Evolutionary conservation across 2,329 filamentous ascomycete genomes (phyloP).

Genomic region (Scortechinia acanthostroma): DNA sequence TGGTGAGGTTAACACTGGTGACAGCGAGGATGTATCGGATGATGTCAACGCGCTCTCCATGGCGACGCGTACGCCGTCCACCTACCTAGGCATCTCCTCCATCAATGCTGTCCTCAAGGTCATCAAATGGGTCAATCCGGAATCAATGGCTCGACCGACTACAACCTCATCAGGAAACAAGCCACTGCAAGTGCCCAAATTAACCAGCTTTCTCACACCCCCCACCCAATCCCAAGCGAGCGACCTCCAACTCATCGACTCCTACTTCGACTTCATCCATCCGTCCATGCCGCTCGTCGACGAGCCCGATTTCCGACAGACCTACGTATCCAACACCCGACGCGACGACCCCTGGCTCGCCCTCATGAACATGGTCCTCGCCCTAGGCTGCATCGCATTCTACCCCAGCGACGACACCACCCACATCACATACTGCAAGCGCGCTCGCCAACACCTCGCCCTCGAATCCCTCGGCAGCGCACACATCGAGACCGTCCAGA

Average conservation of each 20-base stretch:
- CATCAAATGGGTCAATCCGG: constrained; percentile 50
- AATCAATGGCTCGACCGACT: constrained; percentile 35
- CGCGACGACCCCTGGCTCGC: constrained; percentile 66
- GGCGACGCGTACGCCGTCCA: no score
- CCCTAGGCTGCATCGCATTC: constrained; percentile 66
- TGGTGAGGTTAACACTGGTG: no score
- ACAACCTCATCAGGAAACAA: constrained; percentile 32
- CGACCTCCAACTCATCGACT: constrained; percentile 63
- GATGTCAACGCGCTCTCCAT: no score
- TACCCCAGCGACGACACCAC: constrained; percentile 57
- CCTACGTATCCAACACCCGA: constrained; percentile 53
- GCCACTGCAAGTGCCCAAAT: no score
- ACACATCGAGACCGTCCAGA: constrained; percentile 46
- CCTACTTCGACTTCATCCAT: constrained; percentile 71
- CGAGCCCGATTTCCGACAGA: constrained; percentile 61
- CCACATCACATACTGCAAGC: constrained; percentile 65
- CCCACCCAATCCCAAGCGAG: constrained; percentile 47
- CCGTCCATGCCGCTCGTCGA: constrained; percentile 70
- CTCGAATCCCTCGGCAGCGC: constrained; percentile 61
- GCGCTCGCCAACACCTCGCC: constrained; percentile 58
- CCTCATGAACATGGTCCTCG: constrained; percentile 70
- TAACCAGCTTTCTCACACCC: constrained; percentile 39
- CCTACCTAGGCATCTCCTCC: constrained; percentile 69
- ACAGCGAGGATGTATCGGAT: no score
- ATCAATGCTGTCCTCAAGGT: constrained; percentile 70